A percentile compares a stretch with the other conserved stretches of the same genome.
Evolutionary conservation across 2,329 filamentous ascomycete genomes (phyloP).

Genomic region (Aspergillus transmontanensis): DNA sequence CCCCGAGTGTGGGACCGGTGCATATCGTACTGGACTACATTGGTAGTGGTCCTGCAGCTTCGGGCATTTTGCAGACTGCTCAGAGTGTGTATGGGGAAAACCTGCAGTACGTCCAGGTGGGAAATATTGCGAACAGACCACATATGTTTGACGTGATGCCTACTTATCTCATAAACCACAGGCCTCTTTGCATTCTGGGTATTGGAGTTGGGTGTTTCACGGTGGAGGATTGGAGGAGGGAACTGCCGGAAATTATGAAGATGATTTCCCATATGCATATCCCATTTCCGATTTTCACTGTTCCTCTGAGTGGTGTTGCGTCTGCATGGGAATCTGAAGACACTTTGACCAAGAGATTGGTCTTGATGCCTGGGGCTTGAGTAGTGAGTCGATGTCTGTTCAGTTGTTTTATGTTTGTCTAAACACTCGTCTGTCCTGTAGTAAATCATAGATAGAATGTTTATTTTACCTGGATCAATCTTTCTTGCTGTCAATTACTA

Average conservation of each 20-base stretch:
- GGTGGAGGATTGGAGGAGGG: neutral
- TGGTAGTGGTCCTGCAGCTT: neutral
- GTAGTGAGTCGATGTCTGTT: neutral
- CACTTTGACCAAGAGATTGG: neutral
- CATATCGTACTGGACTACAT: slow-evolving; percentile 9
- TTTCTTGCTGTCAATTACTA: neutral
- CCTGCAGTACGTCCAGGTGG: slow-evolving; percentile 5
- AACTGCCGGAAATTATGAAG: slow-evolving; percentile 3
- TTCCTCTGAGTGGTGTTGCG: neutral
- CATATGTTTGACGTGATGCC: neutral
- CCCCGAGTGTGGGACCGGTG: neutral
- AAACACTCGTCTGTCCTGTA: neutral
- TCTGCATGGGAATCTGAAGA: slow-evolving; percentile 7
- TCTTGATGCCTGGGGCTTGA: neutral
- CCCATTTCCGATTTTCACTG: neutral
- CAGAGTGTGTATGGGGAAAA: neutral
- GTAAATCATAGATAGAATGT: neutral
- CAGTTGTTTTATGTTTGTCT: neutral
- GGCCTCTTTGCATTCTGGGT: slow-evolving; percentile 7
- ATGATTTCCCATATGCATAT: neutral
- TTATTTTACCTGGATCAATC: neutral
- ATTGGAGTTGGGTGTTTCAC: slow-evolving; percentile 8
- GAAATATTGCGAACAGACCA: neutral
- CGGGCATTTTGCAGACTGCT: neutral
- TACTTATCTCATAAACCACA: neutral